Evolutionary conservation across 805 yeast species (phyloP).

Genomic region (Barnettozyma vustinii): DNA sequence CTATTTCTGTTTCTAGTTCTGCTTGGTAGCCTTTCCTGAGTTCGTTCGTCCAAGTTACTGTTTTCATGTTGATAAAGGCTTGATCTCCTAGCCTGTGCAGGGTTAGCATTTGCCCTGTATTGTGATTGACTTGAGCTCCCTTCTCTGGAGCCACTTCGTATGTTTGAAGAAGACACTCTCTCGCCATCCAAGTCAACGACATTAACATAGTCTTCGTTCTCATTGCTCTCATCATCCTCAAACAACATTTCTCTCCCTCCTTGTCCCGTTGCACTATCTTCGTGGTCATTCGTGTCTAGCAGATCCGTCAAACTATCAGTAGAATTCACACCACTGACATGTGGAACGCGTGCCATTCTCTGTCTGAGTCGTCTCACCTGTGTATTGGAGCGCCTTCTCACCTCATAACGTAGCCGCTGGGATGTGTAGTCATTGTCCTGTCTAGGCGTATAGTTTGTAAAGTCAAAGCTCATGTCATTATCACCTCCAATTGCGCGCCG

Average conservation of each 20-base stretch:
- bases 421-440: neutral
- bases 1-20: slow-evolving; percentile 6
- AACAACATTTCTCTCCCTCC: neutral
- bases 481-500: slow-evolving; percentile 1
- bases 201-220: neutral
- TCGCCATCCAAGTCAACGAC: slow-evolving; percentile 3
- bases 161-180: slow-evolving; percentile 1
- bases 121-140: neutral
- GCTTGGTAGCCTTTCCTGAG: neutral
- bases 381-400: neutral
- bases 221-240: neutral
- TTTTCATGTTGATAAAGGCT: neutral
- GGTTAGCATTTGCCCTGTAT: neutral
- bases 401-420: slow-evolving; percentile 2
- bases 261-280: neutral
- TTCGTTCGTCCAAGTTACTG: neutral
- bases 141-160: neutral
- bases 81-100: neutral
- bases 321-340: neutral
- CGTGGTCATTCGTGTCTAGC: neutral
- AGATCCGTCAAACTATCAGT: neutral
- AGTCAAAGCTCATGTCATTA: slow-evolving; percentile 2
- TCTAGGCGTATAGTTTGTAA: neutral
- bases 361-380: slow-evolving; percentile 1
- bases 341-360: neutral